A percentile compares a stretch with the other conserved stretches of the same genome.
These are phyloP conservation scores for Penicillium sp. DNA, from an alignment of 2,329 filamentous ascomycete genomes.

Conservation along the genomic window DNA sequence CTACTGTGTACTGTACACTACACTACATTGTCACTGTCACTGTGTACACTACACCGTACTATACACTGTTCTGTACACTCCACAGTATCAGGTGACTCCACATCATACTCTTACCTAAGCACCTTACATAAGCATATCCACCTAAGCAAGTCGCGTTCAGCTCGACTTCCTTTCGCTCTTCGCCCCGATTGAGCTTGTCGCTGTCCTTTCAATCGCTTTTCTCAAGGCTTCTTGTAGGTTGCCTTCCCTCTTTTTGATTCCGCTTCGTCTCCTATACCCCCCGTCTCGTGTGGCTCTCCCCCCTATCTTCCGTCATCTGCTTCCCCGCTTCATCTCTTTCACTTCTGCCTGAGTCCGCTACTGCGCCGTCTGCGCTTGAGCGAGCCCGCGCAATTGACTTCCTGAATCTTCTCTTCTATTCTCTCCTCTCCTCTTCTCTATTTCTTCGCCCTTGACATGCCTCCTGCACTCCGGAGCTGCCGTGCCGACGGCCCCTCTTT, in stretches of 20 bases:
- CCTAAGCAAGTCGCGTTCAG: too few relatives aligned
- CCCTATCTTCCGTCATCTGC: constrained; percentile 17
- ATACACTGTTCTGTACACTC: too few relatives aligned
- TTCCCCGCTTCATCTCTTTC: constrained; percentile 22
- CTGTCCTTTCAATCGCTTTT: constrained; percentile 7
- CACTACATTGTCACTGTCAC: too few relatives aligned
- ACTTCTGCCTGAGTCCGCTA: constrained; percentile 11
- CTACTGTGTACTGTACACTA: too few relatives aligned
- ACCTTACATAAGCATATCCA: too few relatives aligned
- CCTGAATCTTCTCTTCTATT: constrained; percentile 18
- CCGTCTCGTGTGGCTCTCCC: constrained; percentile 12
- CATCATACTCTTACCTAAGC: too few relatives aligned
- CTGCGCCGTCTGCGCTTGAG: constrained; percentile 24
- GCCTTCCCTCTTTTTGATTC: constrained; percentile 31
- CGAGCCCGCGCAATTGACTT: constrained; percentile 18
- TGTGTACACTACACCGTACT: too few relatives aligned
- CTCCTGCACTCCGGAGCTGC: constrained; percentile 16
- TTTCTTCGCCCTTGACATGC: constrained; percentile 20
- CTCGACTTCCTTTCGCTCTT: neutral
- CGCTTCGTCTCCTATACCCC: constrained; percentile 22
- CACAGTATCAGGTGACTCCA: too few relatives aligned
- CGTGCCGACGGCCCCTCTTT: constrained; percentile 24
- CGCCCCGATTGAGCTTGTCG: constrained; percentile 16
- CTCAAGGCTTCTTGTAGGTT: constrained; percentile 49
- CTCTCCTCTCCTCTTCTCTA: constrained; percentile 23